A percentile compares a stretch with the other conserved stretches of the same genome.
Conservation (phyloP, 2,329 filamentous ascomycete genomes). For the Colletotrichum horii region DNA sequence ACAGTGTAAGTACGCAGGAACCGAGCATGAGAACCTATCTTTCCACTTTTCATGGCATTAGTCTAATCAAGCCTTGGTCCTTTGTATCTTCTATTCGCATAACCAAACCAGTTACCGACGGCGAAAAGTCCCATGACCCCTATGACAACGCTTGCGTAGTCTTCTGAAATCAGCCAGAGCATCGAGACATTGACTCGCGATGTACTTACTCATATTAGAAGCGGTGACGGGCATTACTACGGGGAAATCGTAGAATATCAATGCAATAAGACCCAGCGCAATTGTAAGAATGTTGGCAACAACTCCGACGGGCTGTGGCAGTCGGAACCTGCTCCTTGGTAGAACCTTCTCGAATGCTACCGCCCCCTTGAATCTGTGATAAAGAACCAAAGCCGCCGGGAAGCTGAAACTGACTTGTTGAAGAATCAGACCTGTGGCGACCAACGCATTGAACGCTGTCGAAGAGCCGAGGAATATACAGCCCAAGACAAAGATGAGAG, state of each 20-base stretch:
- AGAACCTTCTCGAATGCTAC: background rate
- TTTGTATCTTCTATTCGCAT: background rate
- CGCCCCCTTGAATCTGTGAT: background rate
- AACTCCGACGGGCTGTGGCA: background rate
- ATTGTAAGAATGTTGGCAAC: background rate
- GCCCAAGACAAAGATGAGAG: background rate
- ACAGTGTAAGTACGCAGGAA: too few relatives aligned
- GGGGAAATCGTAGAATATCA: constrained; percentile 5
- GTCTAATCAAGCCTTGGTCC: background rate
- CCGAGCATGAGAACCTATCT: too few relatives aligned
- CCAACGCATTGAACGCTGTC: constrained; percentile 15
- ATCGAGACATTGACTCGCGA: too few relatives aligned
- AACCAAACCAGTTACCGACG: background rate
- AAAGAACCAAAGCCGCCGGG: background rate
- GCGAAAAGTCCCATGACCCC: background rate
- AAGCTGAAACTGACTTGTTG: constrained; percentile 15
- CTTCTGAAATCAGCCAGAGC: background rate
- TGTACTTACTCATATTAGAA: constrained; percentile 1
- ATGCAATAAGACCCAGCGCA: background rate
- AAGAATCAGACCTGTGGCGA: constrained; percentile 5
- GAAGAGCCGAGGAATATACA: constrained; percentile 4
- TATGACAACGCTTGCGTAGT: background rate
- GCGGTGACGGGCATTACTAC: constrained; percentile 1
- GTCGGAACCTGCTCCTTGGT: background rate
- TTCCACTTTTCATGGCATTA: background rate